These are phyloP conservation scores for Akanthomyces dipterigenus DNA, from an alignment of 2,329 filamentous ascomycete genomes.

Conservation along the genomic window DNA sequence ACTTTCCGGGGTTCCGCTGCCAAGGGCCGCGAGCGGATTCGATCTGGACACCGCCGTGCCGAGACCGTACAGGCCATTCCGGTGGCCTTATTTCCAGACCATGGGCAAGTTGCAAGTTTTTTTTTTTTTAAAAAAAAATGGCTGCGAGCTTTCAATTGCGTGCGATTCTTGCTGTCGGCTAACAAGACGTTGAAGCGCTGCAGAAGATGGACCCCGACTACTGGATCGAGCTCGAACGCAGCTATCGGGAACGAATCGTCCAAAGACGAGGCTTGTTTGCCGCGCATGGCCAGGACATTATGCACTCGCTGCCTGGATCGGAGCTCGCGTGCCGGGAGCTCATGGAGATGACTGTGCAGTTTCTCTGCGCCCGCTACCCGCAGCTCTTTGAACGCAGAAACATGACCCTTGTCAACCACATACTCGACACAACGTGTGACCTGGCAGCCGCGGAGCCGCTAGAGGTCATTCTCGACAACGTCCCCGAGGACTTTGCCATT, in stretches of 20 bases:
- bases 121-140: too few species aligned
- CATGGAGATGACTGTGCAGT: constrained; percentile 81
- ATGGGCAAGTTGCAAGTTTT: constrained; percentile 56
- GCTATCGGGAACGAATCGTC: constrained; percentile 59
- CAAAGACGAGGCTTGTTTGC: constrained; percentile 18
- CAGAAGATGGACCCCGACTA: constrained; percentile 74
- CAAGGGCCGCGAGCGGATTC: too few species aligned
- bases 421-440: too few species aligned
- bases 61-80: constrained; percentile 71
- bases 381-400: constrained; percentile 60
- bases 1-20: too few species aligned
- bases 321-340: constrained; percentile 77
- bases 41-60: constrained; percentile 27
- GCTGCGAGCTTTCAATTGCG: not conserved
- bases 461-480: too few species aligned
- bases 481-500: too few species aligned
- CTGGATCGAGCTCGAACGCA: constrained; percentile 82
- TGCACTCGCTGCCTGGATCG: constrained; percentile 64
- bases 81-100: constrained; percentile 83
- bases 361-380: constrained; percentile 71
- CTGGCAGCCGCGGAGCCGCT: too few species aligned
- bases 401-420: constrained; percentile 42
- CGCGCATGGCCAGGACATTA: constrained; percentile 41
- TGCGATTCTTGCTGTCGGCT: constrained; percentile 24
- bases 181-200: constrained; percentile 47